phyloP scores from a whole-genome alignment of 2,329 filamentous ascomycete species.

The Fusarium domesticum region DNA sequence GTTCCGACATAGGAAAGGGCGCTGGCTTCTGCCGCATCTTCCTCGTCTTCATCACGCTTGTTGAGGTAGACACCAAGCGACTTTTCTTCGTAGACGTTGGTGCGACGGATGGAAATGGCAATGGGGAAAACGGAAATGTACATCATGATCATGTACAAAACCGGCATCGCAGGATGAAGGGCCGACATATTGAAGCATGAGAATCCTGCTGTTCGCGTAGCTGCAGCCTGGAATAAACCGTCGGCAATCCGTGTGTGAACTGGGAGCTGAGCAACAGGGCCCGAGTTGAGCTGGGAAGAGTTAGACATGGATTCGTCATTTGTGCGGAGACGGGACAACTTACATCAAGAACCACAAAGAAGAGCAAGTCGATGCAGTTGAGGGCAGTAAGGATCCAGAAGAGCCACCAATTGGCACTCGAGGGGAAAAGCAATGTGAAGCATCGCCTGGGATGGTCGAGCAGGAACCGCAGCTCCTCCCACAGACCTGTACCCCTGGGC shows the following conservation, averaged over 20 bases:
- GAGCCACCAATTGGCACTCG: conserved; percentile 90
- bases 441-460: conserved; percentile 93
- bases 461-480: conserved; percentile 87
- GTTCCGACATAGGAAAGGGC: conserved; percentile 82
- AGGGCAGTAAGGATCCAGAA: conserved; percentile 80
- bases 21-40: conserved; percentile 49
- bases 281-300: conserved; percentile 60
- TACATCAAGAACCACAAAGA: conserved; percentile 90
- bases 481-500: conserved; percentile 65
- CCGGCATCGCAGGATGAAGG: conserved; percentile 87
- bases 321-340: conserved; percentile 35
- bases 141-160: conserved; percentile 98
- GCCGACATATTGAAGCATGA: conserved; percentile 72
- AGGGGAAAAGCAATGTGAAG: conserved; percentile 91
- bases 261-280: conserved; percentile 64
- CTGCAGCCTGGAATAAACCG: conserved; percentile 84
- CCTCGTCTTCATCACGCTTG: conserved; percentile 45
- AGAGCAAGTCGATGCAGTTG: conserved; percentile 80
- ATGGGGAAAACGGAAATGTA: conserved; percentile 98
- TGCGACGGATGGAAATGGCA: conserved; percentile 88
- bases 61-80: conserved; percentile 70
- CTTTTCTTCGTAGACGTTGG: conserved; percentile 95
- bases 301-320: conserved; percentile 19
- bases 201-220: conserved; percentile 89
- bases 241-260: conserved; percentile 75